These are phyloP conservation scores for Fusarium hostae DNA, from an alignment of 2,329 filamentous ascomycete genomes.

Conservation along the genomic window DNA sequence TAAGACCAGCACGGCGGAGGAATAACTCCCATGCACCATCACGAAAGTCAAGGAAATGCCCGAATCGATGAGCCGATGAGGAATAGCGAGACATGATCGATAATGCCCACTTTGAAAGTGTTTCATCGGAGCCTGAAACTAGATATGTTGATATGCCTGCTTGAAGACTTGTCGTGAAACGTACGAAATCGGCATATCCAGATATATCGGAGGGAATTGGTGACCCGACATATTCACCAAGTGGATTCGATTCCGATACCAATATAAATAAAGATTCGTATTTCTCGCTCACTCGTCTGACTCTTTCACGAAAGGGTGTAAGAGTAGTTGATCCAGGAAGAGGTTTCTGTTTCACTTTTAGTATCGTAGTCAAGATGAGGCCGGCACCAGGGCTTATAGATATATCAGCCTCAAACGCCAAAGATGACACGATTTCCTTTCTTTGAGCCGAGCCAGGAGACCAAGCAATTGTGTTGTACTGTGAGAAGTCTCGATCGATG, in stretches of 20 bases:
- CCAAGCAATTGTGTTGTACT: slow-evolving; percentile 51
- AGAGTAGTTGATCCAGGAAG: slow-evolving; percentile 62
- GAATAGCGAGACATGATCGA: slow-evolving; percentile 61
- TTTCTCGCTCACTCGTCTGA: slow-evolving; percentile 63
- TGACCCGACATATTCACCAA: slow-evolving; percentile 55
- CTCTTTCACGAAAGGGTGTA: slow-evolving; percentile 63
- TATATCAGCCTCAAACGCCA: slow-evolving; percentile 75
- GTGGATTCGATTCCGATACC: slow-evolving; percentile 64
- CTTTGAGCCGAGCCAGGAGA: slow-evolving; percentile 42
- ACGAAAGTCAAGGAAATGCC: slow-evolving; percentile 50
- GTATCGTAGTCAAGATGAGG: slow-evolving; percentile 75
- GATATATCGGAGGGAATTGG: slow-evolving; percentile 55
- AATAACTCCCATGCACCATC: slow-evolving; percentile 56
- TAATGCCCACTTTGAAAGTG: slow-evolving; percentile 65
- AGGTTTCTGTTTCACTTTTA: slow-evolving; percentile 77
- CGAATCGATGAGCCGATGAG: slow-evolving; percentile 41
- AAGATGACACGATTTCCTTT: slow-evolving; percentile 47
- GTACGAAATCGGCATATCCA: slow-evolving; percentile 62
- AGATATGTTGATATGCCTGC: slow-evolving; percentile 56
- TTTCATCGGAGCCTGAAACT: slow-evolving; percentile 61
- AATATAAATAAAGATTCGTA: slow-evolving; percentile 78
- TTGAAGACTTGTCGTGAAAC: slow-evolving; percentile 58
- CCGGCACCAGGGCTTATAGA: slow-evolving; percentile 75
- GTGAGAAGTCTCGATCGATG: slow-evolving; percentile 69
- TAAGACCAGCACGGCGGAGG: slow-evolving; percentile 51